Evolutionary conservation across 2,329 filamentous ascomycete genomes (phyloP).

Genomic region (Remersonia thermophila): DNA sequence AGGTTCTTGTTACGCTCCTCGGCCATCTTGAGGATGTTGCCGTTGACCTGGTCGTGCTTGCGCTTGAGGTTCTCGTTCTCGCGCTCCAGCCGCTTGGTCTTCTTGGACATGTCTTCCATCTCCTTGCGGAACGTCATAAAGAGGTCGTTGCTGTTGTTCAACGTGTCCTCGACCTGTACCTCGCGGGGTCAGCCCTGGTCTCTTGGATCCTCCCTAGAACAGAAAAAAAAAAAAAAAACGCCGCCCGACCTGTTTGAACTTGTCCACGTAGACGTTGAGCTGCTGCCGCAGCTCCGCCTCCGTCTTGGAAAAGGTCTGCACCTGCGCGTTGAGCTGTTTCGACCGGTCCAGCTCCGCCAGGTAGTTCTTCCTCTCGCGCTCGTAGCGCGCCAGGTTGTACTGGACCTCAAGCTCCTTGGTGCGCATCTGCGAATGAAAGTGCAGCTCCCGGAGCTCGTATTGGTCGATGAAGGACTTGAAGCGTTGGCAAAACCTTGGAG

Average conservation of each 20-base stretch:
- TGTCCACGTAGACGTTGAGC: slow-evolving; percentile 96
- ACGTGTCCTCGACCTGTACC: slow-evolving; percentile 82
- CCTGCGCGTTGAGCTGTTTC: slow-evolving; percentile 77
- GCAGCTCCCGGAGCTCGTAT: slow-evolving; percentile 87
- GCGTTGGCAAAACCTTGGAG: slow-evolving; percentile 72
- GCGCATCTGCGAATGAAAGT: slow-evolving; percentile 83
- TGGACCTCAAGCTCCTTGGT: slow-evolving; percentile 95
- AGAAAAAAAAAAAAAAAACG: too few species aligned
- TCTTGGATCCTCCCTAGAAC: slow-evolving; percentile 11
- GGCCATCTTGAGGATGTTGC: slow-evolving; percentile 94
- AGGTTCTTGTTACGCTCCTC: slow-evolving; percentile 73
- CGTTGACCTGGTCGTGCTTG: slow-evolving; percentile 86
- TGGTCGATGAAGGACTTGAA: slow-evolving; percentile 95
- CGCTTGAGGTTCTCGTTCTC: slow-evolving; percentile 85
- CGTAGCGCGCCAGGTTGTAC: slow-evolving; percentile 75
- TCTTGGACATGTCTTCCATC: slow-evolving; percentile 99
- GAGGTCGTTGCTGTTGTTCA: slow-evolving; percentile 96
- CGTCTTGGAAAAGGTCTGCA: slow-evolving; percentile 90
- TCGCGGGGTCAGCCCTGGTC: slow-evolving; percentile 10
- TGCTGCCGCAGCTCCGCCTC: slow-evolving; percentile 89
- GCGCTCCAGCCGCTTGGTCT: slow-evolving; percentile 92
- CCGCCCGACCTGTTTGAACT: slow-evolving; percentile 83
- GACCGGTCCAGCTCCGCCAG: slow-evolving; percentile 71
- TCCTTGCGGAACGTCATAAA: slow-evolving; percentile 96
- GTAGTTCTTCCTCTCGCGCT: slow-evolving; percentile 79